Evolutionary conservation across 129 eudicot species (phyloP), one percentile per base, ranked within the genome.

Genomic region (Tagetes patula): DNA sequence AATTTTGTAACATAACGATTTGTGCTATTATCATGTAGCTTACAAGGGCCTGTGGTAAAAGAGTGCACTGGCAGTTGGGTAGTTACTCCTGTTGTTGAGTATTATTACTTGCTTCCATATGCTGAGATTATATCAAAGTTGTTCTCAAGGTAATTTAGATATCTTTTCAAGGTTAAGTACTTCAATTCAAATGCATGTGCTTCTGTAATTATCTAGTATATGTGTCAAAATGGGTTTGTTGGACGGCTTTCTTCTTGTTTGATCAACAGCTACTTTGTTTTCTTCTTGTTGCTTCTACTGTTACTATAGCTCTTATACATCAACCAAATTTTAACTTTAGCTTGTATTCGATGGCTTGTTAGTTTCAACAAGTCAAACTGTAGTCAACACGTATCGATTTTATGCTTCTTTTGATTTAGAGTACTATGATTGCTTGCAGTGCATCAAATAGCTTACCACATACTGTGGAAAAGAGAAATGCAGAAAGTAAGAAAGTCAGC

Each of bases 61-160:
- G 80, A 75, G 83, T 73, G 62, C 68, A 75, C 85, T 8, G 78
- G 81, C 46, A 61, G 80, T 75, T 87, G 96, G 96, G 78, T 74
- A 13, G 40, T 70, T 49, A 87, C 91, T 20, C 84, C 88, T 6
- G 87, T 83, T 13, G 85, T 87, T 61, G 87, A 90, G 84, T 82
- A 84, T 49, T 87, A 79, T 76, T 78, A 87, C 58, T 65, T 87
- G 73, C 91, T 90, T 83, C 96, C 96, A 33, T 87, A 87, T 76
- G 84, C 91, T 39, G 73, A 67, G 27, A 87, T 84, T 47, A 38
- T 87, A 40, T 81, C 88, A 30, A 75, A 77, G 34, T 81, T 81
- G 80, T 70, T 87, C 67, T 53, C 66, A 11, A 82, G 96, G 96
- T 90, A 85, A 78, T 33, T 36, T 69, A 69, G 20, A 5, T 76